Evolutionary conservation across 1,284 basidiomycete genomes (phyloP).

Genomic region (Veloboletus limbatus): DNA sequence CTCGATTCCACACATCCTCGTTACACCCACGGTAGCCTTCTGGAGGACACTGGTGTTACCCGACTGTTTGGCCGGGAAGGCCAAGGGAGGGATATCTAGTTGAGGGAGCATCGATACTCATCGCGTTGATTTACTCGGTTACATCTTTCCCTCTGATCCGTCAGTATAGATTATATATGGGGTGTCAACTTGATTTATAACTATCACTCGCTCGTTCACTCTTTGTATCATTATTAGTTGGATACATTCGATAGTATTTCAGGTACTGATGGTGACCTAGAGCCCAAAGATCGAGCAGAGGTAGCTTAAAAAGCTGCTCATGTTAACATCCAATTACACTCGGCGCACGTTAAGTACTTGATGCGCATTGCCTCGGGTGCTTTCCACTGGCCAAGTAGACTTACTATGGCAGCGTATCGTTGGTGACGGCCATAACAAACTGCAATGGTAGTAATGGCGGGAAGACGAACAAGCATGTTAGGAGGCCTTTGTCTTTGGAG

Average conservation of each 20-base stretch:
- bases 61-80: constrained; percentile 28
- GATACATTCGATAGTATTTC: not conserved
- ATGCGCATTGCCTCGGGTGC: too few relatives aligned
- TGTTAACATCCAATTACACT: too few relatives aligned
- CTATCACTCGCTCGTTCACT: constrained; percentile 5
- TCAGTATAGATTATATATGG: constrained; percentile 4
- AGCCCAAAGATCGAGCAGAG: too few relatives aligned
- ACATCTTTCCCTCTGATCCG: not conserved
- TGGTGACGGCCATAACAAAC: too few relatives aligned
- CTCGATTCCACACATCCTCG: constrained; percentile 15
- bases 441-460: too few relatives aligned
- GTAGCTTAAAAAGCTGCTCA: too few relatives aligned
- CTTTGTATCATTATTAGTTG: constrained; percentile 17
- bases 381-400: too few relatives aligned
- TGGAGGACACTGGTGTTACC: constrained; percentile 23
- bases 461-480: too few relatives aligned
- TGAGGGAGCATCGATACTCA: not conserved
- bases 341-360: too few relatives aligned
- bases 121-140: not conserved
- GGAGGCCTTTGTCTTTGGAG: too few relatives aligned
- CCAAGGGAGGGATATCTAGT: constrained; percentile 36
- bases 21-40: constrained; percentile 1
- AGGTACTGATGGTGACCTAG: too few relatives aligned
- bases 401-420: too few relatives aligned
- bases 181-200: not conserved